A percentile compares a stretch with the other conserved stretches of the same genome.
phyloP scores from a whole-genome alignment of 768 basidiomycete genomes.

The Lactarius hengduanensis region DNA sequence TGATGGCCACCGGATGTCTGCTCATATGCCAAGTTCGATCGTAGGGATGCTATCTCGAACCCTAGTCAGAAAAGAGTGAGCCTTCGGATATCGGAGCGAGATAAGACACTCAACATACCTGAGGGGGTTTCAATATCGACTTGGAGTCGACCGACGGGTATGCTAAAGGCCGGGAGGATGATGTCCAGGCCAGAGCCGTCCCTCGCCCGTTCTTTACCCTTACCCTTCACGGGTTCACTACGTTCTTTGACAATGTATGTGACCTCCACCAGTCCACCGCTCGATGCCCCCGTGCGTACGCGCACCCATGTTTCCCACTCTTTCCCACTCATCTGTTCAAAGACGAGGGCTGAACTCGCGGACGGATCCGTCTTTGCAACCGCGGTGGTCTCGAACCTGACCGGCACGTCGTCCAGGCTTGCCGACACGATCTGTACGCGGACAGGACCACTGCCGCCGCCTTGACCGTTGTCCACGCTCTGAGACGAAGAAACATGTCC shows the following conservation, averaged over 20 bases:
- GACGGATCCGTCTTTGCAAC: constrained; percentile 40
- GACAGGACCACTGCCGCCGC: constrained; percentile 34
- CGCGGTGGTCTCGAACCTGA: constrained; percentile 54
- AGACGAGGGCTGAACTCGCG: constrained; percentile 39
- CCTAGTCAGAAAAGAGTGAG: constrained; percentile 34
- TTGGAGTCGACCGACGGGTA: constrained; percentile 67
- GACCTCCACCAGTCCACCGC: constrained; percentile 53
- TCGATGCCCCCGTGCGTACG: constrained; percentile 51
- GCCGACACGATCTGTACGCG: constrained; percentile 56
- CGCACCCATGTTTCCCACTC: constrained; percentile 68
- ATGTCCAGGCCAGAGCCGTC: constrained; percentile 41
- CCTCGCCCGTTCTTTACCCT: constrained; percentile 38
- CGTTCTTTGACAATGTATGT: constrained; percentile 59
- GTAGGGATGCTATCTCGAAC: constrained; percentile 43
- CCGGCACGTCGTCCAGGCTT: constrained; percentile 63
- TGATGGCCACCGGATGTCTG: constrained; percentile 41
- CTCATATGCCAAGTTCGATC: constrained; percentile 59
- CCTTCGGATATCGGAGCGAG: not conserved
- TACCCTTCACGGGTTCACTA: constrained; percentile 33
- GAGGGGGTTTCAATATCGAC: constrained; percentile 52
- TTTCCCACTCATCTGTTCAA: constrained; percentile 54
- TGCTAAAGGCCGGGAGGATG: constrained; percentile 66
- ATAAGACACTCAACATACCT: constrained; percentile 43
- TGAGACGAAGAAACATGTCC: constrained; percentile 41
- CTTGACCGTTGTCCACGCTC: constrained; percentile 28